Evolutionary conservation across 2,329 filamentous ascomycete species (phyloP), one percentile per base, ranked within the genome.

Genomic region (Xylariomycetidae sp.): DNA sequence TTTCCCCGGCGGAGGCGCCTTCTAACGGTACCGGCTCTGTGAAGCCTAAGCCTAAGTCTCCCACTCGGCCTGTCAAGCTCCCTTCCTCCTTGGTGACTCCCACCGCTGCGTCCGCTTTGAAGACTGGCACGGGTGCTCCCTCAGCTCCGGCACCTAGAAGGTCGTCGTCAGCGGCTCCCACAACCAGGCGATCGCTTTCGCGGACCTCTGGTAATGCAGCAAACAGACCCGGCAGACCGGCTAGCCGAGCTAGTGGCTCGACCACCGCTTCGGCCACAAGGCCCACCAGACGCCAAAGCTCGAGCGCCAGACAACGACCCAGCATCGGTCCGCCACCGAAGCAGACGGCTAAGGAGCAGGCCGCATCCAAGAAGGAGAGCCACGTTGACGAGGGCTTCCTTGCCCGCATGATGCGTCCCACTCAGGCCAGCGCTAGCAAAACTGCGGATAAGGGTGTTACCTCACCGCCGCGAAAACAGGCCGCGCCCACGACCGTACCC

Each of bases 391-490:
- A 85, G 44, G 61, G 76, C 10, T 89, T 89, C 59, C 62, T 89
- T 17, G 82, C 82, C n/a, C 75, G 84, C 32, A 87, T 89, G 83
- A 88, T 82, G 76, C 69, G 83, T 25, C 84, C 84, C 2, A 89
- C 84, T 0, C 74, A 81, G 27, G 67, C 75, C 28, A 85, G 79
- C 5, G 71, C 79, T 7, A 79, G 69, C 42, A 87, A 85, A 60
- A 72, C 73, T 0, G 64, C 74, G 3, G 81, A 85, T 5, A 86
- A 84, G 60, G 55, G 54, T 1, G 60, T 67, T 2, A 43, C 60
- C 0, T 72, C 72, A 1, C 71, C 73, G 2, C 71, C 72, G 0
- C 60, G 64, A 36, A 72, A 63, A 43, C 41, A 43, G 17, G 40
- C 3, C 32, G 31, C 41, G 10, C 30, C 39, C 6, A 22, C 38